These are phyloP conservation scores for Pythium utonaiense DNA, from an alignment of 352 stramenopile genomes.

Conservation along the genomic window DNA sequence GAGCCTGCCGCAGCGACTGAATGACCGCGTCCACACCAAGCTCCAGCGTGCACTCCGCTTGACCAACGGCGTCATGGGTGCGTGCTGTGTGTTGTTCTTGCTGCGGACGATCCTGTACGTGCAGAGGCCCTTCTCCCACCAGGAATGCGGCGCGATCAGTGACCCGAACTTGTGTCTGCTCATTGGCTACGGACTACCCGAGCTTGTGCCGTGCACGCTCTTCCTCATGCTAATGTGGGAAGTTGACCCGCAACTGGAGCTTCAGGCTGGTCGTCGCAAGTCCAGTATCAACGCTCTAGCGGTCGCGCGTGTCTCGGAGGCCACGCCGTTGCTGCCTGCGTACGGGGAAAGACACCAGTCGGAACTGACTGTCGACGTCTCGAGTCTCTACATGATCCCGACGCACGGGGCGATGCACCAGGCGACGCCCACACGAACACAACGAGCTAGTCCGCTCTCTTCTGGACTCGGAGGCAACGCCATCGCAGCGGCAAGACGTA, in stretches of 20 bases:
- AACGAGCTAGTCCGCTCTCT: conserved; percentile 60
- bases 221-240: conserved; percentile 88
- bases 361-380: conserved; percentile 17
- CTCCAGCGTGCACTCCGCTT: conserved; percentile 74
- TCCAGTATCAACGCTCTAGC: conserved; percentile 36
- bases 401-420: background rate
- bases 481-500: conserved; percentile 39
- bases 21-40: conserved; percentile 60
- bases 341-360: background rate
- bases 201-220: conserved; percentile 67
- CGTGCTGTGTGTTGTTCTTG: conserved; percentile 63
- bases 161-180: conserved; percentile 63
- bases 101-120: conserved; percentile 80
- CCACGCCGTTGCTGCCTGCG: conserved; percentile 41
- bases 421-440: conserved; percentile 5
- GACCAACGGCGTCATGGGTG: conserved; percentile 66
- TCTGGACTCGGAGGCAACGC: conserved; percentile 51
- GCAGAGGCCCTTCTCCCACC: conserved; percentile 70
- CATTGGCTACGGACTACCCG: conserved; percentile 66
- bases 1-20: conserved; percentile 36
- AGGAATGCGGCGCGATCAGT: conserved; percentile 60
- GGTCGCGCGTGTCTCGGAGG: conserved; percentile 28
- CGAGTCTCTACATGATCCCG: background rate
- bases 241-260: conserved; percentile 67
- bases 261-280: conserved; percentile 46